These are phyloP conservation scores for Nannizziopsis arthrosporioides DNA, from an alignment of 2,329 filamentous ascomycete species.

Conservation along the genomic window DNA sequence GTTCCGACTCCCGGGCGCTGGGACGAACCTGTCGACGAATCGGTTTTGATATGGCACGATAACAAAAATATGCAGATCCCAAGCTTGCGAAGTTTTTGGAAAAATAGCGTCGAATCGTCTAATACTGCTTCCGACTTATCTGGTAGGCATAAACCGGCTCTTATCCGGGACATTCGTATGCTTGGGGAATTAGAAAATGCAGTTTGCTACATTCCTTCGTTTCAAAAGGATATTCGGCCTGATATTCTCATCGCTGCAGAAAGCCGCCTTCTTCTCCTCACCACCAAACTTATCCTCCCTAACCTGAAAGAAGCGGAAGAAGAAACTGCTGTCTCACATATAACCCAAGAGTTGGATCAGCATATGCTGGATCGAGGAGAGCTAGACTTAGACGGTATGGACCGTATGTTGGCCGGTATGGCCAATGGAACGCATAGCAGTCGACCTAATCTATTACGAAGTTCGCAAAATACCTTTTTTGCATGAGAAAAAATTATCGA, in stretches of 20 bases:
- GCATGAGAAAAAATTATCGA: background rate
- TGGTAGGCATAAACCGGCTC: conserved; percentile 28
- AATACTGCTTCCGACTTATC: conserved; percentile 30
- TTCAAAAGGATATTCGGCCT: conserved; percentile 17
- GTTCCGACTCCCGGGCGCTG: conserved; percentile 27
- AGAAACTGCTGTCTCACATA: conserved; percentile 7
- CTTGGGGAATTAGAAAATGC: conserved; percentile 33
- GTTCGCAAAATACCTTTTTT: conserved; percentile 23
- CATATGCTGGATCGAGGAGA: conserved; percentile 33
- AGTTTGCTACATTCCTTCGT: conserved; percentile 27
- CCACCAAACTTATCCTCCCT: conserved; percentile 22
- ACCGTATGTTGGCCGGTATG: conserved; percentile 36
- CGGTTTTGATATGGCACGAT: conserved; percentile 34
- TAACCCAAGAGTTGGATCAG: conserved; percentile 26
- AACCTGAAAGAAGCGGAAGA: conserved; percentile 12
- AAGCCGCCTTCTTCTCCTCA: conserved; percentile 30
- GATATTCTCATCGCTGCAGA: conserved; percentile 34
- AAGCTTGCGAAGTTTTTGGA: conserved; percentile 36
- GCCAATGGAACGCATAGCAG: conserved; percentile 17
- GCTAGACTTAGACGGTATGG: conserved; percentile 39
- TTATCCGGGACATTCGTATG: conserved; percentile 30
- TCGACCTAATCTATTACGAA: conserved; percentile 24
- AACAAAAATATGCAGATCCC: conserved; percentile 33
- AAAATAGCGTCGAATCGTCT: conserved; percentile 28
- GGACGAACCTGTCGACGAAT: conserved; percentile 32